Base-by-base conservation (phyloP, 1,139 yeast genomes). In the Taphrina populina region DNA sequence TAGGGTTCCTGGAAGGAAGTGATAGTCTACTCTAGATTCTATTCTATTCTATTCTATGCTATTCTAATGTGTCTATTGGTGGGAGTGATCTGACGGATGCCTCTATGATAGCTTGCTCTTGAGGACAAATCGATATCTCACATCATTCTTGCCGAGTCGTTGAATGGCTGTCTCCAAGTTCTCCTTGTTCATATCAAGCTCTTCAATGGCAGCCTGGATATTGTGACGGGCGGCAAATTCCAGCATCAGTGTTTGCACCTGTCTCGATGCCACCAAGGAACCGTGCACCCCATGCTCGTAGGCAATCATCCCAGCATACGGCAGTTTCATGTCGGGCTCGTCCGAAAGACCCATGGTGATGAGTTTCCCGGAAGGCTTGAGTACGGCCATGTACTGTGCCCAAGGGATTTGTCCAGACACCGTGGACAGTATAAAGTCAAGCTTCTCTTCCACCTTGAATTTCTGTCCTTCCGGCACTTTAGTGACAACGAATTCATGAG, bases 401-500 rank as follows among this genome's bases (percentile, higher is more conserved):
- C 55, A 56, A 26, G 39, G 46, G 20, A 47, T 43, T 19, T 53
- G 57, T 1, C 49, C 51, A 19, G 49, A 45, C 11, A 43, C 54
- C 6, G 59, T 57, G 21, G 52, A 37, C 35, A 57, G 34, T 44
- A 57, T 35, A 21, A 21, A 35, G 34, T 57, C 52, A 27, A 52
- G 17, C 23, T 40, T 53, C 3, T 47, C 24, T 21, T 21, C 51
- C 20, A 11, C 63, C 33, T 32, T 21, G 43, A 53, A 64, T 43
- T 66, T 70, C 27, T 60, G 43, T 4, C 45, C 46, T 27, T 41
- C 56, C 8, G 52, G 41, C 15, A 45, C 52, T 36, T 43, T 63
- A 4, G 74, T 70, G 45, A 73, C 71, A 40, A 71, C 62, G 59
- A 66, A 72, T 19, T 66, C 66, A 57, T 65, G 65, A 6, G 74